A percentile compares a stretch with the other conserved stretches of the same genome.
Conservation (phyloP, 306 rosid species). For the Gastrolobium bilobum region DNA sequence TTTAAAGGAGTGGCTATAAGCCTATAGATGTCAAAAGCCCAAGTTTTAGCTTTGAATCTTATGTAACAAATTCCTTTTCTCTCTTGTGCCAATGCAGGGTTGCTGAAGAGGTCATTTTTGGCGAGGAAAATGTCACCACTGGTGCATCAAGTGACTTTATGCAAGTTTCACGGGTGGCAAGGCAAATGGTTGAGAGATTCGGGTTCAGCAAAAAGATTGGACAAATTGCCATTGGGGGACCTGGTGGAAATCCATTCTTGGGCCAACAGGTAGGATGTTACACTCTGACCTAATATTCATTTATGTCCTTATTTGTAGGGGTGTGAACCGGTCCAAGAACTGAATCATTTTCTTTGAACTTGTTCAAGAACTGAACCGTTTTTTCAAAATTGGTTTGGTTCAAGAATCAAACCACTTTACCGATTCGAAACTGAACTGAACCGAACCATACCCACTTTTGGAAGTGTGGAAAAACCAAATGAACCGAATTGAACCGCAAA, state of each 20-base stretch:
- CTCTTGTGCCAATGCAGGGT: slow-evolving; percentile 64
- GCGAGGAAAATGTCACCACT: slow-evolving; percentile 85
- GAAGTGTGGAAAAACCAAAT: no score
- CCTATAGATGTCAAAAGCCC: not conserved
- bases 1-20: not conserved
- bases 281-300: no score
- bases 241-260: slow-evolving; percentile 98
- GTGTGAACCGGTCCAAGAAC: no score
- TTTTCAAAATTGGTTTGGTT: no score
- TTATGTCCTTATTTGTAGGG: no score
- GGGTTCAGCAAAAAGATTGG: slow-evolving; percentile 99
- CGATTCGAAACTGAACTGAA: no score
- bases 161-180: slow-evolving; percentile 98
- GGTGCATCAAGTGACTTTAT: slow-evolving; percentile 98
- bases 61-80: slow-evolving; percentile 27
- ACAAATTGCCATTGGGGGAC: slow-evolving; percentile 88
- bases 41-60: not conserved
- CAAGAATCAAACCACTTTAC: no score
- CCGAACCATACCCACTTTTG: no score
- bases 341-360: no score
- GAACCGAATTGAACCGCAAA: no score
- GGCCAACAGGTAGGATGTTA: slow-evolving; percentile 83
- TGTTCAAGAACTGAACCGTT: no score
- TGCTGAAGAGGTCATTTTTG: slow-evolving; percentile 85
- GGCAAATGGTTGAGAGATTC: slow-evolving; percentile 99